phyloP scores from a whole-genome alignment of 768 basidiomycete species.

The Naganishia friedmannii region DNA sequence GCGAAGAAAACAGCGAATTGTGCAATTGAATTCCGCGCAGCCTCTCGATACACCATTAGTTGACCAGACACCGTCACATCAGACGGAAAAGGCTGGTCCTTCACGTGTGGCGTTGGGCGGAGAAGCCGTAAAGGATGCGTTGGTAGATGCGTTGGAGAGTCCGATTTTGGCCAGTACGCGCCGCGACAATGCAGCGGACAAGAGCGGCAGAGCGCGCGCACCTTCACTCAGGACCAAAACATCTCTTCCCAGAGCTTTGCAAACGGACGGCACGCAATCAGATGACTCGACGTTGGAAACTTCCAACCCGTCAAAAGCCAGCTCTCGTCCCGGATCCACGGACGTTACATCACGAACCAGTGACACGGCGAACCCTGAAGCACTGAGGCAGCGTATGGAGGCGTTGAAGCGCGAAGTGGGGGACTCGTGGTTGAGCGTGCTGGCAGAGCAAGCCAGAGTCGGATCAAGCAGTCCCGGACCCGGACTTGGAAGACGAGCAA shows the following conservation, averaged over 20 bases:
- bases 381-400: conserved; percentile 28
- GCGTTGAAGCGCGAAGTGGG: conserved; percentile 32
- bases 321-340: not conserved
- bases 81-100: not conserved
- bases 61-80: not conserved
- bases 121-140: not conserved
- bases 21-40: conserved; percentile 25
- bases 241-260: not conserved
- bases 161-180: not conserved
- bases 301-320: not conserved
- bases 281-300: not conserved
- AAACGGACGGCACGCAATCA: not conserved
- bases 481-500: not conserved
- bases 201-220: no score
- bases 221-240: not conserved
- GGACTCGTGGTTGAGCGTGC: conserved; percentile 34
- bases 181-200: not conserved
- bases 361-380: conserved; percentile 5
- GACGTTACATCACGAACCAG: not conserved
- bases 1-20: conserved; percentile 32
- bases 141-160: conserved; percentile 15
- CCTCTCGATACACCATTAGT: not conserved
- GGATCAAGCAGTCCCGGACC: conserved; percentile 19
- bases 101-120: not conserved
- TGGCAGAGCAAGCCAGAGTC: conserved; percentile 26